Base-by-base conservation (phyloP, 805 yeast species). In the Kodamaea nitidulidarum region DNA sequence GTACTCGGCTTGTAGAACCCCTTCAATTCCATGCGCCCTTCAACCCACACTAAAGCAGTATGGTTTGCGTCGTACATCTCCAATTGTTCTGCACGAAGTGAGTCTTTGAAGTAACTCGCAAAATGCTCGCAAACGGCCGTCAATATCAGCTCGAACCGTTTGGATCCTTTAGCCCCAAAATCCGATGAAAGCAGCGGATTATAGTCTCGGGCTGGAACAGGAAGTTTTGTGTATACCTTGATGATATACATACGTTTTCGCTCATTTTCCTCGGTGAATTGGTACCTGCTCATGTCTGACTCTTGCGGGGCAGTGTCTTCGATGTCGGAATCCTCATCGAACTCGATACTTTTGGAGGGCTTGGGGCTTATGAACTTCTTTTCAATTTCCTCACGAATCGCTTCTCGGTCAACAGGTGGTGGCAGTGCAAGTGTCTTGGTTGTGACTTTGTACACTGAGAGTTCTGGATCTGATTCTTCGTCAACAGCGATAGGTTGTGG, bases 1-100 rank as follows among this genome's bases (percentile, higher is more conserved):
- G 72, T 64, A 42, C 63, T 58, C 1, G 72, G 72, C 39, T 62
- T 63, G 50, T 54, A 67, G 41, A 65, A 61, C 12, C 62, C 54
- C 40, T 62, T 62, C 36, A 68, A 51, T 36, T 66, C 68, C 42
- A 55, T 55, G 39, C 55, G 56, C 1, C 71, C 72, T 28, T 65
- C 67, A 5, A 66, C 50, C 74, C 73, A 68, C 7, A 66, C 49
- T 38, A 67, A 50, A 1, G 55, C 43, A 3, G 54, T 49, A 7
- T 46, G 25, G 3, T 42, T 32, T 24, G 45, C 31, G 24, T 43
- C 30, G 30, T 39, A 39, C 33, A 15, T 26, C 16, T 34, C 21
- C 20, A 34, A 17, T n/a, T n/a, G 20, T 39, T 38, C 42, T 12
- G 35, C 9, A 29, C 16, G 44, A 28, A 41, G 42, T 30, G 21